Conservation (phyloP, 108 stramenopile species). For the Ochromonas danica region DNA sequence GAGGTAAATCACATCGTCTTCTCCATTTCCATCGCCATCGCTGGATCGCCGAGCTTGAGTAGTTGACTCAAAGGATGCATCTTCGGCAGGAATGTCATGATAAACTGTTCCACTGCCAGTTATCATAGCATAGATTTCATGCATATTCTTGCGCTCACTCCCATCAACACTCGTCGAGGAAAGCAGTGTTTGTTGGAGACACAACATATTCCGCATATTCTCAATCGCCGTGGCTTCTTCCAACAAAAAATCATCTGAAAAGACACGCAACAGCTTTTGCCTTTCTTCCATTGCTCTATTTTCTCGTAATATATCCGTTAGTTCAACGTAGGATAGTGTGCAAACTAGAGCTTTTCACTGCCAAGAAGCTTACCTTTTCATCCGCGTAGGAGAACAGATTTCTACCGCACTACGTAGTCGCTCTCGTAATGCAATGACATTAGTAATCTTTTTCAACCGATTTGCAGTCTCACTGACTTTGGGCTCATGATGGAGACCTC, state of each 20-base stretch:
- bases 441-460: neutral
- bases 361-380: constrained; percentile 2
- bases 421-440: neutral
- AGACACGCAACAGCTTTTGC: neutral
- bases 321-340: no score
- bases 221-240: constrained; percentile 18
- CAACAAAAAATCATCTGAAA: neutral
- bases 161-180: neutral
- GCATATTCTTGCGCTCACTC: neutral
- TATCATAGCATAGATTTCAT: neutral
- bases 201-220: constrained; percentile 1
- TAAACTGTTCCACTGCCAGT: no score
- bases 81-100: neutral
- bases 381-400: neutral
- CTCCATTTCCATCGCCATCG: neutral
- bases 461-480: neutral
- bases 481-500: neutral
- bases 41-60: neutral
- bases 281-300: neutral
- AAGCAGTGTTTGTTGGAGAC: neutral
- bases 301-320: neutral
- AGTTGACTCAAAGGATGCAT: neutral
- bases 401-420: neutral
- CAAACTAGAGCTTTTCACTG: neutral
- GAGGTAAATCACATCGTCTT: constrained; percentile 19